Base-by-base conservation (phyloP, 164 flowering plant genomes). In the Macadamia integrifolia region DNA sequence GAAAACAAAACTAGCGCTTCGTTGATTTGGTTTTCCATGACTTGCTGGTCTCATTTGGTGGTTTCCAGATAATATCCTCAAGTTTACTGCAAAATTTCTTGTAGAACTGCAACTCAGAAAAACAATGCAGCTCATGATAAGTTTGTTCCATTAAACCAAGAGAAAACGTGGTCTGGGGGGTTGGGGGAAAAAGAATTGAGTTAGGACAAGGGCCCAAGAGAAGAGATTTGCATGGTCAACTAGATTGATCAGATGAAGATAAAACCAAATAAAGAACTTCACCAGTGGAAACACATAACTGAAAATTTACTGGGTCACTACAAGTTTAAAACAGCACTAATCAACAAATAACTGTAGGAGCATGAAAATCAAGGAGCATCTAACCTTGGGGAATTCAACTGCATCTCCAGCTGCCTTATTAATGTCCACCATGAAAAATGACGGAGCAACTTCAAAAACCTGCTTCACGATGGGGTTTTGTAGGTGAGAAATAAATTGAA, bases 41-140 rank as follows among this genome's bases (percentile, higher is more conserved):
- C 73, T 78, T 85, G 78, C 76, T 66, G 5, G 81, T 69, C 71
- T 86, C 98, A 42, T 65, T 68, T 2, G 84, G 84, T 61, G 90
- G 91, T 62, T 83, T 88, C 98, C 98, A 94, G 43, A 91, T 88
- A 68, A 91, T 88, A 69, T 94, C 98, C 3, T 94, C 97, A 40
- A 94, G 96, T 66, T 94, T 91, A 80, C 80, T 46, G 65, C 85
- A 88, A 57, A 94, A 94, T 57, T 72, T 88, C 80, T 87, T 85
- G 87, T 87, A 91, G 70, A 94, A 94, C 97, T 94, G 88, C 80
- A 76, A 23, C 11, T 8, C 11, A 62, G 68, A n/a, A 42, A n/a
- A 66, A 40, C 23, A 13, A 57, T 14, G 1, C 6, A 11, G 12
- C 17, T 66, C 23, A 52, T 17, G 30, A 67, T 23, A 9, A 60